Percentiles rank a stretch among this genome's conserved stretches.
These are phyloP conservation scores for Pseudopithomyces chartarum DNA, from an alignment of 2,329 filamentous ascomycete genomes.

Conservation along the genomic window DNA sequence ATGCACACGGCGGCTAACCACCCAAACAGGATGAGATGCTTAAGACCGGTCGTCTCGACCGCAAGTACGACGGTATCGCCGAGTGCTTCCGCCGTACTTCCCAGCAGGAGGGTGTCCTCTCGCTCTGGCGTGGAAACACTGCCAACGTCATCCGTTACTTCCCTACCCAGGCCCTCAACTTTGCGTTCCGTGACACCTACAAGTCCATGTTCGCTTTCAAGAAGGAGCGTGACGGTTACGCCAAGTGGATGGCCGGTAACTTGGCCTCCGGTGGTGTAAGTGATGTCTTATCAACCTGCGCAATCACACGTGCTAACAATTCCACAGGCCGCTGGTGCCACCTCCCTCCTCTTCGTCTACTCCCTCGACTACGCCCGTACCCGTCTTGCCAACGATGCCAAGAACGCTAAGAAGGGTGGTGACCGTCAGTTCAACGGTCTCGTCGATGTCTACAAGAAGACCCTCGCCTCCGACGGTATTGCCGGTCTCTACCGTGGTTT, in stretches of 20 bases:
- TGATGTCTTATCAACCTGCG: constrained; percentile 29
- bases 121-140: constrained; percentile 99
- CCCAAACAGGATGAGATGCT: constrained; percentile 94
- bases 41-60: constrained; percentile 96
- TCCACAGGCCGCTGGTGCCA: constrained; percentile 88
- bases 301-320: constrained; percentile 15
- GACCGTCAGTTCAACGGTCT: constrained; percentile 99
- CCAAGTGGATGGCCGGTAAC: constrained; percentile 99
- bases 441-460: constrained; percentile 99
- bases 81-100: constrained; percentile 97
- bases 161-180: constrained; percentile 99
- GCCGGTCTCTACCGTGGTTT: constrained; percentile 99
- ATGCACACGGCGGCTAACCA: constrained; percentile 24
- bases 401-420: constrained; percentile 96
- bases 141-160: constrained; percentile 99
- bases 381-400: constrained; percentile 99
- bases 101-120: constrained; percentile 88
- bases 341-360: constrained; percentile 99
- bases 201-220: constrained; percentile 99
- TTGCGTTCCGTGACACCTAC: constrained; percentile 99
- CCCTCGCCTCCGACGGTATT: constrained; percentile 96
- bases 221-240: constrained; percentile 99
- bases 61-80: constrained; percentile 89
- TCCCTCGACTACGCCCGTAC: constrained; percentile 99
- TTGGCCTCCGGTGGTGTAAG: constrained; percentile 98